Base-by-base conservation (phyloP, 1,284 basidiomycete genomes). In the Chalciporus sp. region DNA sequence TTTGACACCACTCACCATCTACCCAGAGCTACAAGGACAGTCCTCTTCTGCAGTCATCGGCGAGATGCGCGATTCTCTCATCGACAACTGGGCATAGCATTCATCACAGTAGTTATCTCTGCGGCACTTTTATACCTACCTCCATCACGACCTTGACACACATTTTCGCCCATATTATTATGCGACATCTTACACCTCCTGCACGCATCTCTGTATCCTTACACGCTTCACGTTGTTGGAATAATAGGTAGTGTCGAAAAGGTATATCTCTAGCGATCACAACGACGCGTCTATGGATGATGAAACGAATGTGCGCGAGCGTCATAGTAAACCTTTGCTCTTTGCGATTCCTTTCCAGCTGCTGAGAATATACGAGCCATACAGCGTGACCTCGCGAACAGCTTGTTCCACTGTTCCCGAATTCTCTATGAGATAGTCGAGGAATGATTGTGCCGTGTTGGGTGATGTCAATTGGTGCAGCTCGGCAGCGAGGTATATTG, bases 31-130 rank as follows among this genome's bases (percentile, higher is more conserved):
- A 47, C 92, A 94, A 82, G 94, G 93, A 52, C 92, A 93, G 66
- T 86, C 85, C 51, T 88, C 87, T 16, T 83, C 86, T 42, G 93
- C 93, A 43, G 88, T 95, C 60, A 94, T 96, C 69, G 90, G 89
- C 64, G 93, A 95, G 78, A 95, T 96, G 93, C 85, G 94, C 61
- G 94, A 95, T 65, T 88, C 92, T 27, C 82, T 96, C 58, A 94
- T 96, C 73, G 94, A 96, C 79, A 92, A 92, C 75, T 95, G 91
- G 88, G 92, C 92, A 76, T 95, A 84, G 64, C 20, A 46, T 19
- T 44, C 26, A 8, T 17, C 11, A 7, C 29, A 29, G 7, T 9
- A 20, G 37, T 8, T 11, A 19, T 48, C 8, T n/a, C 14, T 46
- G 14, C 10, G 16, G 48, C 39, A 4, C 16, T 28, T 26, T 10